phyloP scores from a whole-genome alignment of 306 rosid genomes.

The Casuarina cunninghamiana region DNA sequence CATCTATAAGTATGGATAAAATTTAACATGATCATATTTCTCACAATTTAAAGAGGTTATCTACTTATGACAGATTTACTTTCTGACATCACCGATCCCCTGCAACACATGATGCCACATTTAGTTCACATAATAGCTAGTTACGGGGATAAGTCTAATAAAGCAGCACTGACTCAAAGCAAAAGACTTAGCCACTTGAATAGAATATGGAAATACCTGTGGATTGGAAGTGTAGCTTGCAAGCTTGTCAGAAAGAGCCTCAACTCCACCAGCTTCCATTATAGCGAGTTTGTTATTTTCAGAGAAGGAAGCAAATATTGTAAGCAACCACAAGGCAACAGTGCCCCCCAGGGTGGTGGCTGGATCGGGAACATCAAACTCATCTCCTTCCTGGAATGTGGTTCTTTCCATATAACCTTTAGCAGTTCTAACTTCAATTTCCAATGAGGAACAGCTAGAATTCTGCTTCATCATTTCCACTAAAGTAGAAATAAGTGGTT shows the following conservation, averaged over 20 bases:
- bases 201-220: conserved; percentile 49
- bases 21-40: background rate
- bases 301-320: conserved; percentile 66
- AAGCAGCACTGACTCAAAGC: conserved; percentile 2
- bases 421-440: conserved; percentile 58
- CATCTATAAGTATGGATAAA: background rate
- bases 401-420: conserved; percentile 73
- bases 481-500: conserved; percentile 63
- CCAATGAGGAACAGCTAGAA: conserved; percentile 51
- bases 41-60: background rate
- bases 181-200: background rate
- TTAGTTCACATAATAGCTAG: background rate
- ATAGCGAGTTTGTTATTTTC: conserved; percentile 51
- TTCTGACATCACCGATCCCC: background rate
- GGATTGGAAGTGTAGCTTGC: conserved; percentile 65
- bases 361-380: conserved; percentile 64
- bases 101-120: background rate
- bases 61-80: background rate
- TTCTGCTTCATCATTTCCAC: conserved; percentile 72
- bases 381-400: conserved; percentile 66
- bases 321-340: conserved; percentile 84
- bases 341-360: conserved; percentile 68
- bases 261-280: conserved; percentile 90
- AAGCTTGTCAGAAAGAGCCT: conserved; percentile 74
- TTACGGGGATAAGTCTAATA: conserved; percentile 1